Evolutionary conservation across 768 basidiomycete species (phyloP).

Genomic region (Tricholoma sp.): DNA sequence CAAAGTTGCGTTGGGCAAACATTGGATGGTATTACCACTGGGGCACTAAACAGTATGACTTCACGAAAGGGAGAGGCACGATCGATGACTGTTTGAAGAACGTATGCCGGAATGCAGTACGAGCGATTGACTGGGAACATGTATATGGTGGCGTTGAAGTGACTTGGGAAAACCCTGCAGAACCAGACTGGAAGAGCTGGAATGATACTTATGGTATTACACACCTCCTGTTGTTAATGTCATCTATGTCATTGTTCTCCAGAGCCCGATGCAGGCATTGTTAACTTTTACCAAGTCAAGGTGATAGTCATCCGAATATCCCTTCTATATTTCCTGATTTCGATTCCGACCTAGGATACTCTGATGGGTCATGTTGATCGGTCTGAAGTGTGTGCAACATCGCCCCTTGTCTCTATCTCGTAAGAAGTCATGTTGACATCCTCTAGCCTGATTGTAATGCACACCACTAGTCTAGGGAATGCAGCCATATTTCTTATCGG

Average conservation of each 20-base stretch:
- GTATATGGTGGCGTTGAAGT: slow-evolving; percentile 43
- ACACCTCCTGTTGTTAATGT: not conserved
- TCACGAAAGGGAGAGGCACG: slow-evolving; percentile 59
- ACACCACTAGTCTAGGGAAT: slow-evolving; percentile 66
- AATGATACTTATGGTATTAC: slow-evolving; percentile 65
- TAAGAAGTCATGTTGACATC: slow-evolving; percentile 31
- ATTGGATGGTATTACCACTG: slow-evolving; percentile 97
- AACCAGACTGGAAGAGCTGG: slow-evolving; percentile 73
- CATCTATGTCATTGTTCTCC: slow-evolving; percentile 3
- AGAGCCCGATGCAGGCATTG: slow-evolving; percentile 96
- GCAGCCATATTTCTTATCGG: slow-evolving; percentile 90
- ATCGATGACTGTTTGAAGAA: slow-evolving; percentile 53
- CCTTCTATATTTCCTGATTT: not conserved
- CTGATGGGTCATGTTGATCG: slow-evolving; percentile 98
- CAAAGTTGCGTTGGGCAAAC: slow-evolving; percentile 90
- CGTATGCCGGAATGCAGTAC: slow-evolving; percentile 62
- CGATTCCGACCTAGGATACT: slow-evolving; percentile 53
- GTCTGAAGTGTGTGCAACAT: slow-evolving; percentile 88
- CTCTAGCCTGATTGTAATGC: not conserved
- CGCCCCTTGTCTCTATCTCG: slow-evolving; percentile 94
- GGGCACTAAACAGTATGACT: slow-evolving; percentile 94
- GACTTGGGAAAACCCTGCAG: slow-evolving; percentile 46
- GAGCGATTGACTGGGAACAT: slow-evolving; percentile 60
- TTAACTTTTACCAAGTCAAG: slow-evolving; percentile 90
- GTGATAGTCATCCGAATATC: slow-evolving; percentile 20